Percentiles rank a stretch among this genome's conserved stretches.
phyloP scores from a whole-genome alignment of 2,329 filamentous ascomycete species.

The Penicillium sp. region DNA sequence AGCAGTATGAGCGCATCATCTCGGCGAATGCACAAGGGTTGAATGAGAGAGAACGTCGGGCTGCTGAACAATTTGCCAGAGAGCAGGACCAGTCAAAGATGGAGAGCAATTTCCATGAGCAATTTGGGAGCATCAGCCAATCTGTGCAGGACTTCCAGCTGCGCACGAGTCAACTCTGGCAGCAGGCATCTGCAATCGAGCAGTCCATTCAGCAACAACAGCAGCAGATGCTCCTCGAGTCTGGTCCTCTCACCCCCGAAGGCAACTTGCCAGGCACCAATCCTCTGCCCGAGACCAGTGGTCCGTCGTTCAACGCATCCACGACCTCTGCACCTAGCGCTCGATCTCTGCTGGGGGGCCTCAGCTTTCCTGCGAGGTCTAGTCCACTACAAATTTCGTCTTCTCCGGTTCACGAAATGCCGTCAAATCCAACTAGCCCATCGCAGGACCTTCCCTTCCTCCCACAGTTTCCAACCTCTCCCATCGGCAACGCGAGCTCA shows the following conservation, averaged over 20 bases:
- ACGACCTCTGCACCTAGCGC: constrained; percentile 25
- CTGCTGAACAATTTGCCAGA: constrained; percentile 40
- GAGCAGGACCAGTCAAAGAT: constrained; percentile 40
- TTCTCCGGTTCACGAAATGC: constrained; percentile 26
- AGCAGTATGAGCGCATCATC: constrained; percentile 53
- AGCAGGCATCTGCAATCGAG: constrained; percentile 37
- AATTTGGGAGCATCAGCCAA: constrained; percentile 36
- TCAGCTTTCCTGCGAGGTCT: constrained; percentile 31
- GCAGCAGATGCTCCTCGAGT: constrained; percentile 37
- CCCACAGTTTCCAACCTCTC: constrained; percentile 29
- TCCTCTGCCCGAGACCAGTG: constrained; percentile 26
- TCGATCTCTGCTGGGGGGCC: constrained; percentile 30
- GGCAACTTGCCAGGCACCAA: constrained; percentile 49
- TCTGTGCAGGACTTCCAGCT: constrained; percentile 39
- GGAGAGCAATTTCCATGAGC: constrained; percentile 38
- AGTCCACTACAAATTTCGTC: constrained; percentile 31
- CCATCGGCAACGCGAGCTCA: constrained; percentile 25
- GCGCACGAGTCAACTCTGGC: constrained; percentile 37
- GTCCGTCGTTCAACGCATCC: constrained; percentile 18
- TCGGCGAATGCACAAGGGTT: constrained; percentile 51
- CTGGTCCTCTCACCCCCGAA: constrained; percentile 51
- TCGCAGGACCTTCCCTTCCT: constrained; percentile 26
- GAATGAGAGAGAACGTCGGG: constrained; percentile 46
- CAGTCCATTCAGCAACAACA: constrained; percentile 41
- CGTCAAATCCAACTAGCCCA: constrained; percentile 30